Conservation (phyloP, 352 stramenopile species). For the Globisporangium splendens region DNA sequence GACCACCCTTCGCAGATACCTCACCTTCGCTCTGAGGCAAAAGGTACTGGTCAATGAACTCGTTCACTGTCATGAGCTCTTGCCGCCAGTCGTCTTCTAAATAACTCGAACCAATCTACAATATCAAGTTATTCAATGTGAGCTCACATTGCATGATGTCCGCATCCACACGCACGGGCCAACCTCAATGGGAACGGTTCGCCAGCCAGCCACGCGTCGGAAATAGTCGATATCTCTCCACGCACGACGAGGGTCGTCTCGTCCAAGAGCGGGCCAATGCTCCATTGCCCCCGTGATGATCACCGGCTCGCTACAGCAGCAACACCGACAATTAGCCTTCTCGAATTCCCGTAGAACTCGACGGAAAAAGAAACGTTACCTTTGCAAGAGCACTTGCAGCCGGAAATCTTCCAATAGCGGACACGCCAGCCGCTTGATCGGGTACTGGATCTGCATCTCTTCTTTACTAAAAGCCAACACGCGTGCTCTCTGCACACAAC, state of each 20-base stretch:
- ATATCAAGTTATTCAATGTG: no score
- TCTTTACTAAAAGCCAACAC: neutral
- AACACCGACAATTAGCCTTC: neutral
- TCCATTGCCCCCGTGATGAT: conserved; percentile 78
- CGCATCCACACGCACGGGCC: no score
- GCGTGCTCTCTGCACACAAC: neutral
- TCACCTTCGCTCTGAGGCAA: conserved; percentile 5
- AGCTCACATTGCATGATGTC: no score
- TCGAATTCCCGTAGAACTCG: neutral
- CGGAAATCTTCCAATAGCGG: conserved; percentile 65
- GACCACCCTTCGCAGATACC: neutral
- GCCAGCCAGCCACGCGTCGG: conserved; percentile 56
- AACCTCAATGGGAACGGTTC: conserved; percentile 83
- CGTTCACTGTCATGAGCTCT: conserved; percentile 77
- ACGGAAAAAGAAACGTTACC: conserved; percentile 23
- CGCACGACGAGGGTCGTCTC: conserved; percentile 23
- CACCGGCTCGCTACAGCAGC: conserved; percentile 44
- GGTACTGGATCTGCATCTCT: conserved; percentile 25
- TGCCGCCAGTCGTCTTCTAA: conserved; percentile 76
- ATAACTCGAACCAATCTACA: conserved; percentile 74
- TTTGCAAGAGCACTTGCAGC: conserved; percentile 43
- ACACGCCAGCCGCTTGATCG: conserved; percentile 35
- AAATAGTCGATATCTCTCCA: conserved; percentile 76
- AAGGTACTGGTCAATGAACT: conserved; percentile 71
- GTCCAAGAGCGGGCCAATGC: conserved; percentile 74